These are phyloP conservation scores for Venturia oleaginea DNA, from an alignment of 2,329 filamentous ascomycete genomes.

Conservation along the genomic window DNA sequence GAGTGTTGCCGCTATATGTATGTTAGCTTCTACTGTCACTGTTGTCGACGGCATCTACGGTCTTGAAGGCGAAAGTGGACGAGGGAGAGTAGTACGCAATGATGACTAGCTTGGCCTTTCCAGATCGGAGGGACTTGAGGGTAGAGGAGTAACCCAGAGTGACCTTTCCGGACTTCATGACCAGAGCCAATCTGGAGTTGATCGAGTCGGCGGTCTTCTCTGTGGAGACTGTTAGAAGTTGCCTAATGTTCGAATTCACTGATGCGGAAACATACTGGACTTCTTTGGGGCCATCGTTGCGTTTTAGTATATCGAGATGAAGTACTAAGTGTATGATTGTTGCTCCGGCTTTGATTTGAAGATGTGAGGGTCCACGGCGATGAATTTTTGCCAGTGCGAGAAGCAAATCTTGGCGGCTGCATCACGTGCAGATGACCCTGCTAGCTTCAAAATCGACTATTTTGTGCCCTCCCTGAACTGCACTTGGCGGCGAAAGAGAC, in stretches of 20 bases:
- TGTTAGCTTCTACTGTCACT: background rate
- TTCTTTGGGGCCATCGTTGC: constrained; percentile 65
- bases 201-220: constrained; percentile 77
- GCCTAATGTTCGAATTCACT: too few species aligned
- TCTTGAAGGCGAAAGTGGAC: constrained; percentile 20
- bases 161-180: constrained; percentile 58
- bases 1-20: constrained; percentile 69
- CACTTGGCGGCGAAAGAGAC: too few species aligned
- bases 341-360: background rate
- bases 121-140: constrained; percentile 82
- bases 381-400: background rate
- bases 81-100: constrained; percentile 37
- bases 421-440: background rate
- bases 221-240: constrained; percentile 25
- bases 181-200: constrained; percentile 60
- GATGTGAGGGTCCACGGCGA: background rate
- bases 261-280: constrained; percentile 18
- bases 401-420: background rate
- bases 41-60: background rate
- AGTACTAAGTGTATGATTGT: background rate
- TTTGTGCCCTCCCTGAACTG: background rate
- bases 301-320: constrained; percentile 16
- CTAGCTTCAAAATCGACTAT: background rate
- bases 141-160: constrained; percentile 76
- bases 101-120: constrained; percentile 98